Base-by-base conservation (phyloP, 2,329 filamentous ascomycete genomes). In the Aspergillus novoparasiticus region DNA sequence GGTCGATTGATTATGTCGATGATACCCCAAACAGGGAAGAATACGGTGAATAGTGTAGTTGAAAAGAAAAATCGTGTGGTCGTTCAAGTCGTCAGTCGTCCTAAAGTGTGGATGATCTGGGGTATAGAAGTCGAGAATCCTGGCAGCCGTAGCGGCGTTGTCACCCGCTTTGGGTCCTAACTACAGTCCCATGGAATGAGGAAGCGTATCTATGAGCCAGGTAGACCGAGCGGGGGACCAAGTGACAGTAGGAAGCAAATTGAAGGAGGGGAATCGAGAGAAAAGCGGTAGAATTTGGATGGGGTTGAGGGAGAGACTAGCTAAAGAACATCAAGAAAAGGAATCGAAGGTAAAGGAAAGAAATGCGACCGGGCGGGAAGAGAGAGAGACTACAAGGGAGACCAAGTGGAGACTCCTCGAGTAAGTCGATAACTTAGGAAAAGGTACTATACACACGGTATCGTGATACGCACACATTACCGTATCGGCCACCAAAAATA, bases 311-410 rank as follows among this genome's bases (percentile, higher is more conserved):
- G 30, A 53, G 50, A 54, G 51, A 46, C 55, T 21, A 57, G 14
- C 30, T 36, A 32, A 32, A 36, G 30, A 19, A 71, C 50, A 21
- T 53, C 21, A 53, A 21, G 28, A 54, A 54, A 21, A 30, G 51
- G 21, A 54, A 54, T 54, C 32, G 32, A 54, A 36, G 51, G 32
- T 19, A 54, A 53, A 54, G 28, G 51, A 32, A 54, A 54, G 51
- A 54, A 54, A 21, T 36, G 32, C 51, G 51, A 36, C 32, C 51
- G 51, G 26, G 26, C 30, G 50, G 50, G 50, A 53, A 34, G 14
- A 36, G 34, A 28, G 26, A 34, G 50, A 34, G 30, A 53, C 39
- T 41, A 16, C 9, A 11, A 23, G n/a, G 21, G 21, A 36, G 32
- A 21, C 19, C 14, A 23, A 28, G 50, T 34, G 50, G 50, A 53